phyloP scores from a whole-genome alignment of 176 grass and related monocot species.

The Leersia perrieri region DNA sequence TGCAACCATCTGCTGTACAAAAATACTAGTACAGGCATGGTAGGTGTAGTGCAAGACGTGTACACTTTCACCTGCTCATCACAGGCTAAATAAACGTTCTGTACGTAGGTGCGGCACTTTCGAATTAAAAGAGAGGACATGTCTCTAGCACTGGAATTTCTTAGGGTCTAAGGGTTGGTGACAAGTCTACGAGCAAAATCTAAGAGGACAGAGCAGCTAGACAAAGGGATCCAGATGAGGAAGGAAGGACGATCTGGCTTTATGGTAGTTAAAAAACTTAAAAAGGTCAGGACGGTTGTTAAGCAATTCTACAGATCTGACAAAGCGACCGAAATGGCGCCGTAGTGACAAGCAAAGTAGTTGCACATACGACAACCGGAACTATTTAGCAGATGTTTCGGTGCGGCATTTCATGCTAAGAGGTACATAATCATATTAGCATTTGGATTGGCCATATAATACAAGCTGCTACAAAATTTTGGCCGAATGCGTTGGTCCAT shows the following conservation, averaged over 20 bases:
- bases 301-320: conserved; percentile 18
- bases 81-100: background rate
- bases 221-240: conserved; percentile 28
- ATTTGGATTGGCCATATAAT: conserved; percentile 10
- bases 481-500: conserved; percentile 6
- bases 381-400: background rate
- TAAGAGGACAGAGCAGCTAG: background rate
- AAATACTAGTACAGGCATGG: background rate
- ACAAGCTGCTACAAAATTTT: conserved; percentile 31
- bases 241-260: conserved; percentile 36
- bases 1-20: background rate
- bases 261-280: background rate
- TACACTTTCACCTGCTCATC: background rate
- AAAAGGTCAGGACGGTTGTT: background rate
- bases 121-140: background rate
- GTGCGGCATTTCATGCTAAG: background rate
- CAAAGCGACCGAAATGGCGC: background rate
- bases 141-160: background rate
- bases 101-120: background rate
- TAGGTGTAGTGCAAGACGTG: background rate
- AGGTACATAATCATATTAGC: background rate
- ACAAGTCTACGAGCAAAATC: conserved; percentile 40
- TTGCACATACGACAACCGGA: conserved; percentile 28
- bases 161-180: conserved; percentile 38
- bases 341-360: conserved; percentile 8